phyloP scores from a whole-genome alignment of 352 stramenopile species.

The Thraustotheca clavata region DNA sequence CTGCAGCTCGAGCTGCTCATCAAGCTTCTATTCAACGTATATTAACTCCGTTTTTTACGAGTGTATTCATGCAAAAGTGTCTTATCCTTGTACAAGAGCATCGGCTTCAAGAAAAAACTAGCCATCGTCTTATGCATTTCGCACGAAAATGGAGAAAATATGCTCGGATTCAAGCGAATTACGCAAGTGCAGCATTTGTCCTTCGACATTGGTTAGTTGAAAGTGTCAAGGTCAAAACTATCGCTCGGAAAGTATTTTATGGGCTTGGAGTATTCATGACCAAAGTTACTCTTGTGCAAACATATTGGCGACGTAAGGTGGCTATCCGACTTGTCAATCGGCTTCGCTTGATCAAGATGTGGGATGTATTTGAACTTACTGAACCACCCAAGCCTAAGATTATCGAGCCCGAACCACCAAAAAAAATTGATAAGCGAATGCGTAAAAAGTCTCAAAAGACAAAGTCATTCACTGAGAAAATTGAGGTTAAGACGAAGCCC shows the following conservation, averaged over 20 bases:
- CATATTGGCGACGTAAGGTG: neutral
- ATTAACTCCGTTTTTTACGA: neutral
- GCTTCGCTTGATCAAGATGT: neutral
- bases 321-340: neutral
- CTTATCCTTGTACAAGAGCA: neutral
- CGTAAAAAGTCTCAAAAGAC: neutral
- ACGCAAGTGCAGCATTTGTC: neutral
- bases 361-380: neutral
- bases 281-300: slow-evolving; percentile 7
- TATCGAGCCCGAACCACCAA: neutral
- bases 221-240: slow-evolving; percentile 15
- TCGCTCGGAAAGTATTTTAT: slow-evolving; percentile 20
- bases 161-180: neutral
- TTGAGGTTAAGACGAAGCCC: neutral
- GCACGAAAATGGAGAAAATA: neutral
- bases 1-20: neutral
- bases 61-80: neutral
- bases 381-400: neutral
- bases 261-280: slow-evolving; percentile 2
- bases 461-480: neutral
- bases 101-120: neutral
- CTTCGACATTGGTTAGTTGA: slow-evolving; percentile 9
- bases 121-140: neutral
- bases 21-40: neutral
- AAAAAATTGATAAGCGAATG: neutral